Evolutionary conservation across 768 basidiomycete species (phyloP).

Genomic region (Lactifluus echinatus): DNA sequence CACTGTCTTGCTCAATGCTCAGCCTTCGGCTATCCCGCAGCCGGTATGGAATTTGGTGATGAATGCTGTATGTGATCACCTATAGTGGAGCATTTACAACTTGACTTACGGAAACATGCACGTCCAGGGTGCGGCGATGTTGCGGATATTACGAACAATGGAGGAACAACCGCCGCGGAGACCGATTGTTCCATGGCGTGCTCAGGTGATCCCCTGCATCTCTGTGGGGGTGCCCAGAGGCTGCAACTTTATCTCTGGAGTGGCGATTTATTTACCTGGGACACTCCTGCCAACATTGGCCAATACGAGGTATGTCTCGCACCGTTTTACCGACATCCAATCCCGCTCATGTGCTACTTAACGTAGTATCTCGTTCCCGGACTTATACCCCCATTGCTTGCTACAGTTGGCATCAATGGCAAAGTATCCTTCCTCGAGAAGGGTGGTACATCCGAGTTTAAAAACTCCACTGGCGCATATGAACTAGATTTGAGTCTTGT

Average conservation of each 20-base stretch:
- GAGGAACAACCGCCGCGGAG: constrained; percentile 28
- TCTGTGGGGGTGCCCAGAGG: constrained; percentile 54
- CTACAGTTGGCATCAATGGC: constrained; percentile 72
- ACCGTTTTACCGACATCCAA: no score
- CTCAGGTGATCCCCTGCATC: constrained; percentile 59
- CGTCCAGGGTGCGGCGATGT: constrained; percentile 61
- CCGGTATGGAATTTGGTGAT: constrained; percentile 59
- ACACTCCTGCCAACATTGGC: constrained; percentile 55
- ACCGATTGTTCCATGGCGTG: constrained; percentile 44
- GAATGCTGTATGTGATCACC: constrained; percentile 57
- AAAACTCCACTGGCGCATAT: constrained; percentile 69
- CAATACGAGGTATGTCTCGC: constrained; percentile 67
- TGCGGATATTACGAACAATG: constrained; percentile 37
- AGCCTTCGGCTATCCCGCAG: constrained; percentile 61
- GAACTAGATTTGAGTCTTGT: constrained; percentile 61
- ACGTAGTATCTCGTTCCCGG: constrained; percentile 42
- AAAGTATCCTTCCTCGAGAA: constrained; percentile 80
- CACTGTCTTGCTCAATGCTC: constrained; percentile 63
- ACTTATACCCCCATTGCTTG: constrained; percentile 61
- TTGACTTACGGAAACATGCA: neutral
- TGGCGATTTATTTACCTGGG: constrained; percentile 50
- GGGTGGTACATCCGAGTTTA: constrained; percentile 48
- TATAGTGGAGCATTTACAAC: neutral
- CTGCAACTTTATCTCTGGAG: constrained; percentile 33
- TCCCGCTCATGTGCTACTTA: no score